Evolutionary conservation across 1,139 yeast species (phyloP).

Genomic region (Magnusiomyces paraingens): DNA sequence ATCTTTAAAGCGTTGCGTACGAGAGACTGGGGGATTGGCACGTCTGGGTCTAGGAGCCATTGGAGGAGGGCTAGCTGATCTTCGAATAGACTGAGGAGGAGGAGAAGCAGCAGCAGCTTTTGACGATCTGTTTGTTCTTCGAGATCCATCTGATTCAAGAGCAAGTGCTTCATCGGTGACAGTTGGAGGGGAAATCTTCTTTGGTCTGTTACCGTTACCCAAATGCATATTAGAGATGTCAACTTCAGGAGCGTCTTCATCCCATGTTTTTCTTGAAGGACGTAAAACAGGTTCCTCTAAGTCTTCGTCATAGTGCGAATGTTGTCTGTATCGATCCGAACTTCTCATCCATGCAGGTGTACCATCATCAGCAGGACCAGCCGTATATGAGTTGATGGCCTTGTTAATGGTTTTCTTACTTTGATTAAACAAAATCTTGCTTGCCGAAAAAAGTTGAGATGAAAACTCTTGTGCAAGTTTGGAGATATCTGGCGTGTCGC

Average conservation of each 20-base stretch:
- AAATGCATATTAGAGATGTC: conserved; percentile 6
- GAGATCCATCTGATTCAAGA: conserved; percentile 8
- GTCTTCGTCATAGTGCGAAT: conserved; percentile 8
- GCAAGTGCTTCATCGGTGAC: conserved; percentile 17
- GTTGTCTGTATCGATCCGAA: conserved; percentile 32
- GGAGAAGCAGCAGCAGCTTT: background rate
- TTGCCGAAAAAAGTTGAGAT: conserved; percentile 54
- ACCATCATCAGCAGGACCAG: conserved; percentile 35
- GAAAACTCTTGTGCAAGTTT: conserved; percentile 56
- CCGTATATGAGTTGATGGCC: conserved; percentile 53
- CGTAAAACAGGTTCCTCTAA: background rate
- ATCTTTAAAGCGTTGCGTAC: conserved; percentile 2
- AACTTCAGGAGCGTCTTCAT: conserved; percentile 19
- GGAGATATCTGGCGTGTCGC: conserved; percentile 31
- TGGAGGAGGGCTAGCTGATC: conserved; percentile 10
- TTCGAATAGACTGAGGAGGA: background rate
- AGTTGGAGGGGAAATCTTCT: background rate
- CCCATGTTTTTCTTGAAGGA: conserved; percentile 11
- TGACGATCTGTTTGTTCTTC: background rate
- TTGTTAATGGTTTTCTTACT: conserved; percentile 58
- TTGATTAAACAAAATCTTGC: conserved; percentile 53
- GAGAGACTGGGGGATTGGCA: background rate
- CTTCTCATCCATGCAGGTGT: conserved; percentile 77
- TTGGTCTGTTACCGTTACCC: background rate
- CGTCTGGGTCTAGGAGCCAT: conserved; percentile 12